Base-by-base conservation (phyloP, 805 yeast species). In the Yamadazyma paraphyllophila region DNA sequence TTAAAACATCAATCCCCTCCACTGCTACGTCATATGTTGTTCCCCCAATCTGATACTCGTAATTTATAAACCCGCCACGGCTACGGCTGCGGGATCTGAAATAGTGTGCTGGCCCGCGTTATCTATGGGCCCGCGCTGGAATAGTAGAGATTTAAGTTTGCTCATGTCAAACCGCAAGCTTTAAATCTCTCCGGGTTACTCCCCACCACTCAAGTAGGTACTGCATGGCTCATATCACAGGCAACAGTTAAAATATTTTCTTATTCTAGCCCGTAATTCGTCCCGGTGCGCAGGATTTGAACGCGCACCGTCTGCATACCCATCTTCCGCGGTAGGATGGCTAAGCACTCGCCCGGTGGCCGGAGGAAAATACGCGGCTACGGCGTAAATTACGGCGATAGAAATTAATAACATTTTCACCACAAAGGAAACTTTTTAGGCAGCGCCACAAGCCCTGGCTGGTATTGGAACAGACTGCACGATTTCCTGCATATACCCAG, bases 341-440 rank as follows among this genome's bases (percentile, higher is more conserved):
- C 31, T n/a, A 4, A 4, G 4, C 4, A 7, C 31, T 29, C 11
- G 31, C 11, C 13, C 31, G 7, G 31, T 4, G 11, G 13, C 11
- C 7, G 13, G 31, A 29, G 13, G 13, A 10, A 29, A 29, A 29
- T 11, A 29, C 4, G 11, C 13, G 20, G 8, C 20, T 25, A 2
- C 40, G 40, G 40, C 16, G 40, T 13, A 26, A 37, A 37, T 37
- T 26, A 15, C 40, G 40, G 40, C 32, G 32, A 15, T 20, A 6
- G 24, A 20, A 20, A 20, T 20, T 4, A 20, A 20, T 6, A 4
- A 20, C 24, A 4, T 3, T 3, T 20, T 20, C 24, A 7, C 13
- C 12, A 36, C 8, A 9, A 24, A 13, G 17, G 16, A 12, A 13
- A 32, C 13, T 32, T 32, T n/a, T 15, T 15, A 12, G 11, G 10